phyloP scores from a whole-genome alignment of 2,329 filamentous ascomycete genomes.

The Alternaria burnsii region DNA sequence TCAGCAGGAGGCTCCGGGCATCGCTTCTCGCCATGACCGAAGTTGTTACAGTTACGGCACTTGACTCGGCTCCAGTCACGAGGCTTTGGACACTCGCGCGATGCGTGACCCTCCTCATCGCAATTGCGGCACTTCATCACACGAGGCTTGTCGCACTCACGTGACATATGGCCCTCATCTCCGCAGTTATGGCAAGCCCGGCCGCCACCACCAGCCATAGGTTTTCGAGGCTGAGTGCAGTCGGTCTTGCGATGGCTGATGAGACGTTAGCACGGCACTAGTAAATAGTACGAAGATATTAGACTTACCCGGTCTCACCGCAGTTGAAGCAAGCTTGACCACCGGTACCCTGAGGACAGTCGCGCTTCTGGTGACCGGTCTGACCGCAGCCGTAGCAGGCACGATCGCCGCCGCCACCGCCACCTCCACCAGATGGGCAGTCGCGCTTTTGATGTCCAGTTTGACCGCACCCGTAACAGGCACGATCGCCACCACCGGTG shows the following conservation, averaged over 20 bases:
- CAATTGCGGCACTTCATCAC: constrained; percentile 66
- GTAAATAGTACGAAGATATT: not conserved
- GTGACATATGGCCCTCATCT: constrained; percentile 37
- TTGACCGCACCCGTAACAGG: constrained; percentile 38
- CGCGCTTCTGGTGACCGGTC: constrained; percentile 32
- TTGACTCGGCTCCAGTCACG: constrained; percentile 66
- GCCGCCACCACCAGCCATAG: constrained; percentile 26
- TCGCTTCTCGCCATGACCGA: constrained; percentile 53
- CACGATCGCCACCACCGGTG: constrained; percentile 24
- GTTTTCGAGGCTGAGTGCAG: constrained; percentile 32
- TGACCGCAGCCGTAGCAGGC: constrained; percentile 38
- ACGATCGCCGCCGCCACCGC: constrained; percentile 26
- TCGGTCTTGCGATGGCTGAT: constrained; percentile 35
- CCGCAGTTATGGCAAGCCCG: constrained; percentile 41
- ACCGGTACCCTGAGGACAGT: constrained; percentile 27
- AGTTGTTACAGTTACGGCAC: constrained; percentile 65
- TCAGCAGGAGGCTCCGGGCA: constrained; percentile 50
- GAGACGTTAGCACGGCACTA: constrained; percentile 3
- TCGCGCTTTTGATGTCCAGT: constrained; percentile 34
- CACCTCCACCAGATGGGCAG: constrained; percentile 20
- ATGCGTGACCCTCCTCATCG: constrained; percentile 66
- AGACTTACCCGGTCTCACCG: constrained; percentile 33
- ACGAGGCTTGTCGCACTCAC: constrained; percentile 38
- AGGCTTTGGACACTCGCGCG: constrained; percentile 41
- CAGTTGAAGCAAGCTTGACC: constrained; percentile 43